These are phyloP conservation scores for Vitis labrusca DNA, from an alignment of 164 flowering plant species.

Conservation along the genomic window DNA sequence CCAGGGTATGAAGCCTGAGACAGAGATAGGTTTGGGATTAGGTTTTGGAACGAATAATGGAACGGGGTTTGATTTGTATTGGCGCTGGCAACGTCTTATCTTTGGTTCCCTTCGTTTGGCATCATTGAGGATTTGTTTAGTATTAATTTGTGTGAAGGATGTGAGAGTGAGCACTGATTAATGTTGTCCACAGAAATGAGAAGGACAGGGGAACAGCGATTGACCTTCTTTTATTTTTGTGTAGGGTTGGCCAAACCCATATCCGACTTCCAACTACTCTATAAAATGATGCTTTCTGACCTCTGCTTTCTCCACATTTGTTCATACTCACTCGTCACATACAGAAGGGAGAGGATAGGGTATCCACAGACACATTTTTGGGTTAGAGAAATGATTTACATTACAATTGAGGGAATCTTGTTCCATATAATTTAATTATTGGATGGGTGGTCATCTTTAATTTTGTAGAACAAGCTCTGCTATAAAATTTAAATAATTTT, in stretches of 20 bases:
- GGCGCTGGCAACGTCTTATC: neutral
- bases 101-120: neutral
- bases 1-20: neutral
- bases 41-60: neutral
- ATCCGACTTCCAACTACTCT: conserved; percentile 24
- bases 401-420: too few relatives aligned
- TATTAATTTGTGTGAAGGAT: neutral
- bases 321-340: too few relatives aligned
- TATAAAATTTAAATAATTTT: too few relatives aligned
- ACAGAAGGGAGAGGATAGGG: too few relatives aligned
- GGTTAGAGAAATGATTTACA: too few relatives aligned
- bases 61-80: neutral
- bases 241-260: conserved; percentile 27
- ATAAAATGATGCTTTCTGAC: conserved; percentile 10
- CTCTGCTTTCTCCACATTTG: neutral
- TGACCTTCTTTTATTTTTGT: neutral
- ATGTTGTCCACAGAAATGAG: neutral
- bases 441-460: too few relatives aligned
- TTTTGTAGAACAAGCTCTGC: too few relatives aligned
- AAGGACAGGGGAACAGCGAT: conserved; percentile 5
- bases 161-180: neutral
- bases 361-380: too few relatives aligned
- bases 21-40: neutral
- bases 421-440: too few relatives aligned
- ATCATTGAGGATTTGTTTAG: neutral